phyloP scores from a whole-genome alignment of 495 filamentous ascomycete species.

The Podospora appendiculata region DNA sequence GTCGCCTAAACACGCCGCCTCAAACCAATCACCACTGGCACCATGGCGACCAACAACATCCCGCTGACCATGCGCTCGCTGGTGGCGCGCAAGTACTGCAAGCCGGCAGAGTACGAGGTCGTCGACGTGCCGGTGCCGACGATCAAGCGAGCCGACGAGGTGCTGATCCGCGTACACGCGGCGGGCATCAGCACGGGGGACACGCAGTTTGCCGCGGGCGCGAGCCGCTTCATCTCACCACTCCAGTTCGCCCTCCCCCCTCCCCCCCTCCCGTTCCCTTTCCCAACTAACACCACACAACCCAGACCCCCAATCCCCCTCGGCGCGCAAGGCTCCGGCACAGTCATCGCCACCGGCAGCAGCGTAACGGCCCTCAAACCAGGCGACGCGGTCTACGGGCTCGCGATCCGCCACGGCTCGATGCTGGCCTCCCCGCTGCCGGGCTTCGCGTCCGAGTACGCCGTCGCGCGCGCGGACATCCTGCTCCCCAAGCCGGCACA shows the following conservation, averaged over 20 bases:
- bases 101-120: slow-evolving; percentile 36
- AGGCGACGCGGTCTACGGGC: slow-evolving; percentile 46
- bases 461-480: slow-evolving; percentile 15
- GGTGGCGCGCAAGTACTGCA: slow-evolving; percentile 30
- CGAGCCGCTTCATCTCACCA: not conserved
- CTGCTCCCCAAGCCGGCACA: slow-evolving; percentile 32
- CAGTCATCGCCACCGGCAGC: slow-evolving; percentile 35
- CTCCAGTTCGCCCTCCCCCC: not conserved
- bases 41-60: not conserved
- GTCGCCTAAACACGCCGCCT: not conserved
- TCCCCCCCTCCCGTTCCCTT: not conserved
- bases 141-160: slow-evolving; percentile 31
- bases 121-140: slow-evolving; percentile 34
- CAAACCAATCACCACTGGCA: not conserved
- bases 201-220: slow-evolving; percentile 35
- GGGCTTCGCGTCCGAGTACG: slow-evolving; percentile 33
- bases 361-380: slow-evolving; percentile 33
- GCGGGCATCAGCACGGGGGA: slow-evolving; percentile 43
- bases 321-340: slow-evolving; percentile 30
- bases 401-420: slow-evolving; percentile 18
- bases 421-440: slow-evolving; percentile 5
- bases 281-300: not conserved
- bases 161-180: slow-evolving; percentile 45
- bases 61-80: slow-evolving; percentile 39
- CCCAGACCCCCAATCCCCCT: slow-evolving; percentile 19